phyloP scores from a whole-genome alignment of 192 early-diverging fungal genomes.

The Podochytrium sp. region DNA sequence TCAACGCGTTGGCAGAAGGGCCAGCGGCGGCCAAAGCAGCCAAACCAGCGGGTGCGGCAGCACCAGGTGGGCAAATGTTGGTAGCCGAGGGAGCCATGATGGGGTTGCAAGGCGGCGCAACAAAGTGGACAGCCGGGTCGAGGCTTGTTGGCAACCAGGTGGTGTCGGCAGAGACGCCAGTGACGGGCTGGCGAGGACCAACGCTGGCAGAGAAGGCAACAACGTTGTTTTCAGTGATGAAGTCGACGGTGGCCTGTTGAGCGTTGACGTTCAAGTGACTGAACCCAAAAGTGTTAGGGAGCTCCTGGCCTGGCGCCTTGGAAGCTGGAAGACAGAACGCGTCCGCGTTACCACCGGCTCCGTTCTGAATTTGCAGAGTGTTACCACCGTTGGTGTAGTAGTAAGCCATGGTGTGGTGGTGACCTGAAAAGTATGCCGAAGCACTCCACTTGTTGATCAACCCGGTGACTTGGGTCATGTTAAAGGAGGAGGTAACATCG shows the following conservation, averaged over 20 bases:
- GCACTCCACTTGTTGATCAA: constrained; percentile 13
- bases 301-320: too few species aligned
- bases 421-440: constrained; percentile 5
- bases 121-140: constrained; percentile 9
- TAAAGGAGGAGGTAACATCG: not conserved
- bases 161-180: constrained; percentile 1
- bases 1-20: not conserved
- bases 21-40: not conserved
- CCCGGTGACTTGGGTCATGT: not conserved
- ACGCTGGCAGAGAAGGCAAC: not conserved
- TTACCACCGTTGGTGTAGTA: constrained; percentile 1
- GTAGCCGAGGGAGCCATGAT: not conserved
- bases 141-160: not conserved
- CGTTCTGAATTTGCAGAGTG: constrained; percentile 18
- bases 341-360: constrained; percentile 15
- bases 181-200: not conserved
- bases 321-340: not conserved
- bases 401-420: constrained; percentile 6
- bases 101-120: not conserved
- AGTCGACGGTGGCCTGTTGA: not conserved
- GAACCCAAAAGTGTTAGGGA: constrained; percentile 23
- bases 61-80: not conserved
- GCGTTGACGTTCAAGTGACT: not conserved
- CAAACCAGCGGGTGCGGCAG: not conserved
- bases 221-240: not conserved